These are phyloP conservation scores for Quercus lobata DNA, from an alignment of 331 rosid genomes.

Conservation along the genomic window DNA sequence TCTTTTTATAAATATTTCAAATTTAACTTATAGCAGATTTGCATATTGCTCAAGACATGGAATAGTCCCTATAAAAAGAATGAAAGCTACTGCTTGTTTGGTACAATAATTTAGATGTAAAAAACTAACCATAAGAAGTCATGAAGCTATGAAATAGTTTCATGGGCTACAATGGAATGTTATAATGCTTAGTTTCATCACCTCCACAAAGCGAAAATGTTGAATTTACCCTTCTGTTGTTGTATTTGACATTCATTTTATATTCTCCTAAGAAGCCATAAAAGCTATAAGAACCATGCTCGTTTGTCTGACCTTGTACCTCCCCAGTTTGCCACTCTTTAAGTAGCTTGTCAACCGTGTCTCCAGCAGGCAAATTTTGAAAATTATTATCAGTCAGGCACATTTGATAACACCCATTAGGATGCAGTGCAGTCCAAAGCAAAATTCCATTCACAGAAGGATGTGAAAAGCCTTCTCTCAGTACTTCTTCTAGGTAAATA, in stretches of 20 bases:
- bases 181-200: too few relatives aligned
- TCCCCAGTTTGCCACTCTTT: conserved; percentile 62
- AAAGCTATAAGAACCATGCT: conserved; percentile 71
- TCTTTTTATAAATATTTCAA: too few relatives aligned
- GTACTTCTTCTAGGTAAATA: conserved; percentile 59
- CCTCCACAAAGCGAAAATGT: too few relatives aligned
- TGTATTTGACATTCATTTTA: conserved; percentile 32
- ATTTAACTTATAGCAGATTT: too few relatives aligned
- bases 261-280: conserved; percentile 87
- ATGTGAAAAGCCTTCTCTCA: conserved; percentile 87
- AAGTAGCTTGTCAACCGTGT: conserved; percentile 74
- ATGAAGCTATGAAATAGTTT: too few relatives aligned
- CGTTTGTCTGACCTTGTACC: conserved; percentile 43
- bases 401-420: conserved; percentile 84
- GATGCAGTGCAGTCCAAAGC: conserved; percentile 85
- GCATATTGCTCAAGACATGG: too few relatives aligned
- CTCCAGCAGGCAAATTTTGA: conserved; percentile 72
- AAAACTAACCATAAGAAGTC: too few relatives aligned
- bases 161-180: too few relatives aligned
- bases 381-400: conserved; percentile 69
- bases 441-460: conserved; percentile 79
- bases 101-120: too few relatives aligned
- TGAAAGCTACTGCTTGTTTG: too few relatives aligned
- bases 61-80: too few relatives aligned
- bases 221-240: conserved; percentile 39